A percentile compares a stretch with the other conserved stretches of the same genome.
phyloP scores from a whole-genome alignment of 106 monocot species.

The Allium fistulosum region DNA sequence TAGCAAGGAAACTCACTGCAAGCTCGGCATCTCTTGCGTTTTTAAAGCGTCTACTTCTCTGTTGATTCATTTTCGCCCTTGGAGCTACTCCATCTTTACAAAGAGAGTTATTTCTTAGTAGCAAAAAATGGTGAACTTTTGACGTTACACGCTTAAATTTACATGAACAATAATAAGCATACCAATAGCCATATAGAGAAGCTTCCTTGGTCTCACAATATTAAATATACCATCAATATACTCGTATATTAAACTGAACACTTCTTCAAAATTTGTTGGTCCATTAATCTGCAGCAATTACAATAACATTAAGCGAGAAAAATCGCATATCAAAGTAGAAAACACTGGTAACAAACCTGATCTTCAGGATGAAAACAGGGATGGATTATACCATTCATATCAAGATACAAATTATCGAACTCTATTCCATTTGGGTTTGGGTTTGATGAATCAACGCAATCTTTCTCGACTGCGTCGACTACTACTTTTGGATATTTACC shows the following conservation, averaged over 20 bases:
- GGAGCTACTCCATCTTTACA: slow-evolving; percentile 56
- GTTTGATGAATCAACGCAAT: background rate
- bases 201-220: slow-evolving; percentile 46
- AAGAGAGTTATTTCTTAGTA: background rate
- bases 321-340: background rate
- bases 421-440: slow-evolving; percentile 29
- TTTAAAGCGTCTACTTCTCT: slow-evolving; percentile 29
- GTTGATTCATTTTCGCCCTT: slow-evolving; percentile 67
- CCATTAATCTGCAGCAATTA: slow-evolving; percentile 13
- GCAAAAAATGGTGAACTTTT: background rate
- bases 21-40: slow-evolving; percentile 36
- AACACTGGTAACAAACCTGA: background rate
- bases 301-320: background rate
- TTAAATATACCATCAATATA: slow-evolving; percentile 43
- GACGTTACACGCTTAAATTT: background rate
- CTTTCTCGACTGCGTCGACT: background rate
- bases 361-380: slow-evolving; percentile 57
- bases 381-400: slow-evolving; percentile 64
- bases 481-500: slow-evolving; percentile 24
- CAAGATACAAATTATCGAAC: slow-evolving; percentile 56
- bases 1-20: slow-evolving; percentile 12
- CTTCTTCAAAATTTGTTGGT: slow-evolving; percentile 45
- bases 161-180: background rate
- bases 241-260: slow-evolving; percentile 33
- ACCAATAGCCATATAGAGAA: slow-evolving; percentile 63